These are phyloP conservation scores for Nicotiana paniculata DNA, from an alignment of 257 asterid genomes.

Conservation along the genomic window DNA sequence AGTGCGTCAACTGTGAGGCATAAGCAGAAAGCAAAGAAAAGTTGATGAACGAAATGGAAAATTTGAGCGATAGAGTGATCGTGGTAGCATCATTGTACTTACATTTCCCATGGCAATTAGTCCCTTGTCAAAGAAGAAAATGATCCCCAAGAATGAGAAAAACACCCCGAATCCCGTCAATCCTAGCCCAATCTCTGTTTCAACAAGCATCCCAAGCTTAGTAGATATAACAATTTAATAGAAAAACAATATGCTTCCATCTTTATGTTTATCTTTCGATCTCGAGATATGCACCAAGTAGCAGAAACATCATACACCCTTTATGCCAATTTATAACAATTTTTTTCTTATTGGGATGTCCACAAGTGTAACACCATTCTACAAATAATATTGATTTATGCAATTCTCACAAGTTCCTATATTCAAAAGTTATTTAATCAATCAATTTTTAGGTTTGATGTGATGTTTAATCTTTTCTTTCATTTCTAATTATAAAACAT, in stretches of 20 bases:
- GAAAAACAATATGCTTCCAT: background rate
- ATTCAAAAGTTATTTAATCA: background rate
- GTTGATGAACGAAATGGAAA: conserved; percentile 12
- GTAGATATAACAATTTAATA: conserved; percentile 10
- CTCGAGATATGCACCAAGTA: background rate
- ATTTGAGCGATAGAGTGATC: conserved; percentile 3
- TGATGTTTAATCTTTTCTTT: background rate
- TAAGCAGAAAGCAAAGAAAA: background rate
- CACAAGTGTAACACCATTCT: background rate
- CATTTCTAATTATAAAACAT: background rate
- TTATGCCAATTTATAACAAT: background rate
- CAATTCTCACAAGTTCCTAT: background rate
- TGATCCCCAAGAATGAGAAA: conserved; percentile 79
- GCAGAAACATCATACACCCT: background rate
- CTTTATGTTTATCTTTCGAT: background rate
- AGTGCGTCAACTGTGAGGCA: conserved; percentile 2
- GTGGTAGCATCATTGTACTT: conserved; percentile 26
- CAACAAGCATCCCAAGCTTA: conserved; percentile 19
- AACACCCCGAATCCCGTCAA: conserved; percentile 92
- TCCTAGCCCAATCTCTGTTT: conserved; percentile 91
- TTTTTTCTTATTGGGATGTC: background rate
- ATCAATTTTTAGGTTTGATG: background rate
- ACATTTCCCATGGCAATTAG: conserved; percentile 96
- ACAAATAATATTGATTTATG: background rate
- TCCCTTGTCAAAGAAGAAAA: conserved; percentile 91